A percentile compares a stretch with the other conserved stretches of the same genome.
phyloP scores from a whole-genome alignment of 2,329 filamentous ascomycete genomes.

The Tolypocladium amazonense region DNA sequence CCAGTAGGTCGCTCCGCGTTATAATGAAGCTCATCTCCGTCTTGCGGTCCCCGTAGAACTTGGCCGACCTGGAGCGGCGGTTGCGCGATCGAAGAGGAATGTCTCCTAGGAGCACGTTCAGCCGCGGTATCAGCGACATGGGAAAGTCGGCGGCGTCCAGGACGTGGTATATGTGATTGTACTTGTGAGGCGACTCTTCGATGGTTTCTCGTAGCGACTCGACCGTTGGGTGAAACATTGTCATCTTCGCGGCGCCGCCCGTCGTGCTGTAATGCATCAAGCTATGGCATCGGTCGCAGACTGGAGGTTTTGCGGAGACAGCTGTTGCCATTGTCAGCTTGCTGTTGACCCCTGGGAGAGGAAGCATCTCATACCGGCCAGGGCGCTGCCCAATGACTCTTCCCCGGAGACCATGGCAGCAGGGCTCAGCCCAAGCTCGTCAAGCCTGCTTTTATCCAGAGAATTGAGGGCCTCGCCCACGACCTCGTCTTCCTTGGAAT shows the following conservation, averaged over 20 bases:
- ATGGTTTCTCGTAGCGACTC: constrained; percentile 76
- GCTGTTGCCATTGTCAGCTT: constrained; percentile 3
- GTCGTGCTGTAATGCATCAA: constrained; percentile 67
- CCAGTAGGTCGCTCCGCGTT: constrained; percentile 77
- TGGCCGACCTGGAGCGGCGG: constrained; percentile 57
- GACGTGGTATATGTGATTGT: constrained; percentile 93
- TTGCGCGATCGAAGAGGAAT: constrained; percentile 71
- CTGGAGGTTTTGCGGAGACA: constrained; percentile 31
- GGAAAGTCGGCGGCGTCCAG: constrained; percentile 95
- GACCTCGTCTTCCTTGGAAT: constrained; percentile 31
- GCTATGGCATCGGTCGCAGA: constrained; percentile 83
- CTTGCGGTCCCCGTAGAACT: constrained; percentile 56
- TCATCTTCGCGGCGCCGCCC: constrained; percentile 25
- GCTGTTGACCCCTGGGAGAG: not conserved
- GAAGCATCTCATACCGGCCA: constrained; percentile 1
- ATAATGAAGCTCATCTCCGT: constrained; percentile 85
- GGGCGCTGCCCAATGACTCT: constrained; percentile 7
- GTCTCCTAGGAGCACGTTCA: constrained; percentile 59
- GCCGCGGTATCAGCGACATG: constrained; percentile 75
- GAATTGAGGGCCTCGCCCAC: constrained; percentile 33
- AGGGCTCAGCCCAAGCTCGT: constrained; percentile 35
- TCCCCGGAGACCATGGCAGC: constrained; percentile 23
- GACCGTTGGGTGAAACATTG: constrained; percentile 73
- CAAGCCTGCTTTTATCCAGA: constrained; percentile 29
- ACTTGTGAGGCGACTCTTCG: constrained; percentile 75